Evolutionary conservation across 1,139 yeast genomes (phyloP).

Genomic region (Protomyces inundatus): DNA sequence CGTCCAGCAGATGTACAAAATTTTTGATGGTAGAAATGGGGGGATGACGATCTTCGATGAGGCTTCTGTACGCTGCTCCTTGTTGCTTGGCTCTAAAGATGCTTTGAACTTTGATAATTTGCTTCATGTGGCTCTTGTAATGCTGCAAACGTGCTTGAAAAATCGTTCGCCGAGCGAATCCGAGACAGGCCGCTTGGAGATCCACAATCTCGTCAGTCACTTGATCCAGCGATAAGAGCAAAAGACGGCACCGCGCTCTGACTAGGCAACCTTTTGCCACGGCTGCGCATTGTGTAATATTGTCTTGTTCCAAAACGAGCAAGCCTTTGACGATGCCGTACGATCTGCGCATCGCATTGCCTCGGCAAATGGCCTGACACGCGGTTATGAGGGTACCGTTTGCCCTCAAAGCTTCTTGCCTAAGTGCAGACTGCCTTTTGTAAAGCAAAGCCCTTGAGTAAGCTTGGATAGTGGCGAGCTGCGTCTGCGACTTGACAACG

Average conservation of each 20-base stretch:
- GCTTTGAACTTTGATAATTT: constrained; percentile 69
- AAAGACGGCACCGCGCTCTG: background rate
- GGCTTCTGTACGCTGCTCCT: constrained; percentile 66
- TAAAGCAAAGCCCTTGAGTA: background rate
- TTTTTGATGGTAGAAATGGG: constrained; percentile 69
- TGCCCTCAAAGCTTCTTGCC: background rate
- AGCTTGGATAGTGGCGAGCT: background rate
- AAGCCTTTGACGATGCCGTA: constrained; percentile 10
- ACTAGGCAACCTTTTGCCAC: constrained; percentile 37
- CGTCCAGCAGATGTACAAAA: constrained; percentile 72
- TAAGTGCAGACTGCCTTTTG: background rate
- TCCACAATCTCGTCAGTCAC: constrained; percentile 38
- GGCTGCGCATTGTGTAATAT: constrained; percentile 22
- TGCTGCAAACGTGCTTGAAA: constrained; percentile 42
- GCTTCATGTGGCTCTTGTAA: constrained; percentile 52
- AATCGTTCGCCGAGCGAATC: constrained; percentile 23
- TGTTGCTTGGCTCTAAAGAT: constrained; percentile 62
- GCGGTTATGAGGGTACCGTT: no score
- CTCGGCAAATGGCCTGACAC: constrained; percentile 28
- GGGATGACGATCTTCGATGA: constrained; percentile 67
- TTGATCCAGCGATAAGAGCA: background rate
- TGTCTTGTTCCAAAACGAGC: constrained; percentile 24
- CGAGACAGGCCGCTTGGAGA: constrained; percentile 36
- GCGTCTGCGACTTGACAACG: background rate
- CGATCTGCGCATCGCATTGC: constrained; percentile 28